Base-by-base conservation (phyloP, 2,329 filamentous ascomycete genomes). In the Hymenoscyphus fructigenus region DNA sequence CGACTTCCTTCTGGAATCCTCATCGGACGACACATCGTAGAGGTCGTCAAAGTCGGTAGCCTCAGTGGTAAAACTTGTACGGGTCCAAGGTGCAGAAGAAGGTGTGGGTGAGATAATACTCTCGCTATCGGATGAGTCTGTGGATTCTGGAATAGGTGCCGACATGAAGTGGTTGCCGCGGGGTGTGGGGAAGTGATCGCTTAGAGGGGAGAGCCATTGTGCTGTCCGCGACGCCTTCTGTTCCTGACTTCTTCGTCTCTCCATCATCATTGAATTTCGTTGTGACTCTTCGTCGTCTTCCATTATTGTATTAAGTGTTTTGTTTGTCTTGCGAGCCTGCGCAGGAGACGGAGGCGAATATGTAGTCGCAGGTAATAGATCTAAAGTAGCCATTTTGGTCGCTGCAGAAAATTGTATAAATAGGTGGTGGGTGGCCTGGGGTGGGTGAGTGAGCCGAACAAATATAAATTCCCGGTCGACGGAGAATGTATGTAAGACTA, bases 41-140 rank as follows among this genome's bases (percentile, higher is more conserved):
- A 97, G 80, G 72, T 96, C 92, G 77, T 96, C 91, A 72, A 94
- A 94, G 69, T 92, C 89, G 70, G 86, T 91, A 68, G 84, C 83
- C 71, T 87, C 85, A 69, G 89, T 89, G 75, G 84, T 80, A 71
- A 82, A 78, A 80, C 84, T 90, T 72, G 82, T 81, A 71, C 86
- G 82, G 66, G 77, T 88, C 90, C 89, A 88, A 29, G 82, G 82
- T 68, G 85, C 83, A 26, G 85, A 86, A 50, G 82, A 84, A 10
- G 79, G 82, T 72, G 82, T 83, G 62, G 82, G 86, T 14, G 59
- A 60, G 60, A 78, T 44, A 34, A 55, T 81, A 70, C 78, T 82
- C 67, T 85, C 84, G 65, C 79, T 80, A 6, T 85, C 83, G 44
- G 78, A 78, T 59, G 83, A 82, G 26, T 85, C 86, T 23, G 86